Percentiles rank a stretch among this genome's conserved stretches.
Evolutionary conservation across 352 stramenopile species (phyloP).

Genomic region (Pythium grandisporangium): DNA sequence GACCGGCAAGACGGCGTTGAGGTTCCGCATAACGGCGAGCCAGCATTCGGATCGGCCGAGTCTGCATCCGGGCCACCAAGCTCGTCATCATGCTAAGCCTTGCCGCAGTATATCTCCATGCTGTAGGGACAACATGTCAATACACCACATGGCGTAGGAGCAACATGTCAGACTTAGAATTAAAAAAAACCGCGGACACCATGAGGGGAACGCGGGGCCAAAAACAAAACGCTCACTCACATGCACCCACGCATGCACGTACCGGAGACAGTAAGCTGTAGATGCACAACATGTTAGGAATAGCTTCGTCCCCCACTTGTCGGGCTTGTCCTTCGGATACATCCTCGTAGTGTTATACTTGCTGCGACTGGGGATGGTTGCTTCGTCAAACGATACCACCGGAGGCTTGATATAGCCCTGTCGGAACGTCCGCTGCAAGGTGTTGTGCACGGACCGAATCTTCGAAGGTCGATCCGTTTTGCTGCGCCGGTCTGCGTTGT

Average conservation of each 20-base stretch:
- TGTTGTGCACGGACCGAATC: slow-evolving; percentile 1
- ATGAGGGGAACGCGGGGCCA: too few species aligned
- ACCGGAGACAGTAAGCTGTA: slow-evolving; percentile 9
- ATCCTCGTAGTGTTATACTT: slow-evolving; percentile 1
- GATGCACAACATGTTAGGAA: slow-evolving; percentile 7
- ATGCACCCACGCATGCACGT: too few species aligned
- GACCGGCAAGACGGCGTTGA: not conserved
- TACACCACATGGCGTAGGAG: slow-evolving; percentile 2
- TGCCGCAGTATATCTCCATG: slow-evolving; percentile 9
- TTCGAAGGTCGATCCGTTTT: slow-evolving; percentile 6
- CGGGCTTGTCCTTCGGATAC: slow-evolving; percentile 11
- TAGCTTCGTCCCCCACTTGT: slow-evolving; percentile 9
- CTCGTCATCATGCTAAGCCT: slow-evolving; percentile 1
- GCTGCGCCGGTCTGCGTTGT: slow-evolving; percentile 5
- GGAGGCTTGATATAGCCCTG: not conserved
- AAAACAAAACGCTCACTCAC: too few species aligned
- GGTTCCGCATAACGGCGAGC: slow-evolving; percentile 6
- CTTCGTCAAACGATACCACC: slow-evolving; percentile 10
- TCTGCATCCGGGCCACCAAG: not conserved
- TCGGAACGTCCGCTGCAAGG: slow-evolving; percentile 3
- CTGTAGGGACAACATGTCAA: not conserved
- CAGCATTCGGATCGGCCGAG: slow-evolving; percentile 1
- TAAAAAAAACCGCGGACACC: slow-evolving; percentile 9
- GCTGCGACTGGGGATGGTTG: slow-evolving; percentile 1
- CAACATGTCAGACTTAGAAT: slow-evolving; percentile 1